phyloP scores from a whole-genome alignment of 2,329 filamentous ascomycete species.

The Thelonectria olida region DNA sequence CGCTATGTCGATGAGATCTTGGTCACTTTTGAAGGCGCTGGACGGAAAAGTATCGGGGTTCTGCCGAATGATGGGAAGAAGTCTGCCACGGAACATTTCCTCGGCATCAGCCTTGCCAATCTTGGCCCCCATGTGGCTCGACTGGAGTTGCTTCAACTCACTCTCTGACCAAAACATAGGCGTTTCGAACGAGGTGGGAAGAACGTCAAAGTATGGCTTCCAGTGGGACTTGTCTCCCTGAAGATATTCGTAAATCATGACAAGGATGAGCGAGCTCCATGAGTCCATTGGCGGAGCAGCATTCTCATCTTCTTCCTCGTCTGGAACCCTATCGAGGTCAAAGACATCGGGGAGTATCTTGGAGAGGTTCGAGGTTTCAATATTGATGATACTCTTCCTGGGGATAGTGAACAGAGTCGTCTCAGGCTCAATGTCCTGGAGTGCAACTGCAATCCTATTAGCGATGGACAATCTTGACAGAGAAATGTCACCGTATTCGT shows the following conservation, averaged over 20 bases:
- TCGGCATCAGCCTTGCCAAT: conserved; percentile 80
- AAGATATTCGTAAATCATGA: conserved; percentile 80
- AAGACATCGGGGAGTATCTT: conserved; percentile 65
- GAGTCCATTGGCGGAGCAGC: conserved; percentile 55
- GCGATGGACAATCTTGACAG: neutral
- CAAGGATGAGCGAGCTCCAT: conserved; percentile 73
- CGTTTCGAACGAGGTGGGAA: conserved; percentile 79
- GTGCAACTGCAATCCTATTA: conserved; percentile 77
- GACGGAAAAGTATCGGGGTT: conserved; percentile 55
- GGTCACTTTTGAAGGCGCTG: conserved; percentile 49
- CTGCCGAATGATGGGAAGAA: conserved; percentile 61
- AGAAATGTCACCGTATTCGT: conserved; percentile 34
- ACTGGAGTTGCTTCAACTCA: conserved; percentile 78
- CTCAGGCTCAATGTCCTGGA: conserved; percentile 73
- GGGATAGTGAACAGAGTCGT: conserved; percentile 85
- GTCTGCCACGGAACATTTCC: conserved; percentile 66
- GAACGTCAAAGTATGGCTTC: conserved; percentile 80
- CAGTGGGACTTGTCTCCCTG: conserved; percentile 71
- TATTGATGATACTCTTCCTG: conserved; percentile 73
- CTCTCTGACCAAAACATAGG: conserved; percentile 86
- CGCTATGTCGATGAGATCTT: conserved; percentile 61
- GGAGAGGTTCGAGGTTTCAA: conserved; percentile 75
- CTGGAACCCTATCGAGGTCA: conserved; percentile 47
- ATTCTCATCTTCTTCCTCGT: conserved; percentile 48
- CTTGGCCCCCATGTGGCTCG: conserved; percentile 78